A percentile compares a stretch with the other conserved stretches of the same genome.
These are phyloP conservation scores for Proliferodiscus dingleyae DNA, from an alignment of 2,329 filamentous ascomycete species.

Conservation along the genomic window DNA sequence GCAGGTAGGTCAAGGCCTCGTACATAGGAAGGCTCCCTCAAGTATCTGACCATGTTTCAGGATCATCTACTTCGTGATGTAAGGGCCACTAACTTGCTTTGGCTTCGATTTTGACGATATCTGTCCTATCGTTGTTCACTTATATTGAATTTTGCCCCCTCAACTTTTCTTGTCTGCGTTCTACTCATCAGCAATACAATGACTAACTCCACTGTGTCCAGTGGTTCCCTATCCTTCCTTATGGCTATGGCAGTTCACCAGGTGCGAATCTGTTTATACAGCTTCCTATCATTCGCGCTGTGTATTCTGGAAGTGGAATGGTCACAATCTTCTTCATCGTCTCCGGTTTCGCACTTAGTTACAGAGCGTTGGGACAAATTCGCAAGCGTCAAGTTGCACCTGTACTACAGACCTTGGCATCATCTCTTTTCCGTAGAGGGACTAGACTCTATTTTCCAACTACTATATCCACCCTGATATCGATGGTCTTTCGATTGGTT, in stretches of 20 bases:
- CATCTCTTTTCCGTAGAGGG: constrained; percentile 39
- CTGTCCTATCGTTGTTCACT: too few relatives aligned
- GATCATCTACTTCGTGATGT: neutral
- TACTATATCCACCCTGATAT: constrained; percentile 36
- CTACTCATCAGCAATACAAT: neutral
- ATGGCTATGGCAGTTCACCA: neutral
- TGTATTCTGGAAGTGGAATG: constrained; percentile 34
- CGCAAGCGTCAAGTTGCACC: constrained; percentile 32
- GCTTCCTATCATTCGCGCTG: neutral
- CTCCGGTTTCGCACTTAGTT: constrained; percentile 41
- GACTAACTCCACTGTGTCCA: neutral
- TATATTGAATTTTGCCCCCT: too few relatives aligned
- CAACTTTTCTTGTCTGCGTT: neutral
- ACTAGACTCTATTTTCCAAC: constrained; percentile 41
- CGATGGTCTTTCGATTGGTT: constrained; percentile 3
- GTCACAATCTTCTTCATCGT: constrained; percentile 46
- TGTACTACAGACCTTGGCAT: constrained; percentile 32
- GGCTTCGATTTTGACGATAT: neutral
- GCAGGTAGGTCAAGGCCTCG: neutral
- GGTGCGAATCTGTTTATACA: neutral
- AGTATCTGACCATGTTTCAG: neutral
- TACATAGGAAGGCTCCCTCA: neutral
- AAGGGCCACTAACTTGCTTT: neutral
- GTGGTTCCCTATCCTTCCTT: neutral
- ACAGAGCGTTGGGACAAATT: constrained; percentile 34